Evolutionary conservation across 176 grass and related monocot genomes (phyloP), one percentile per base, ranked within the genome.

Genomic region (Carex pumila): DNA sequence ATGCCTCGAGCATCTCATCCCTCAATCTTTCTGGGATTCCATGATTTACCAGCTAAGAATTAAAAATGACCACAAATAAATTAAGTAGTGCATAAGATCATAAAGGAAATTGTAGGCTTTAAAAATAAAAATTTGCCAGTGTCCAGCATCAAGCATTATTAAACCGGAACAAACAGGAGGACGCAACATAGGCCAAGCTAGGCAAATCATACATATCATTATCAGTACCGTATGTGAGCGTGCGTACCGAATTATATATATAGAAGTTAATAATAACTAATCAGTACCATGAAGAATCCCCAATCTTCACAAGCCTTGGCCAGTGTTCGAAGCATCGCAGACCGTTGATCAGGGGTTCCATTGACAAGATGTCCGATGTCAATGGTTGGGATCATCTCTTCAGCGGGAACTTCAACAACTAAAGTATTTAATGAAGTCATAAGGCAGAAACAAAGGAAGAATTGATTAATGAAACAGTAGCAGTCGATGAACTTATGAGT

Each of bases 281-380:
- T 73, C 43, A 81, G 32, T 89, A 94, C 90, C 94, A 94, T 92
- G 86, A 97, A 97, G 56, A 92, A 94, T 65, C 91, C 91, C 90
- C 94, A 92, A 36, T 94, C 90, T 73, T 90, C 31, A 64, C 91
- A 97, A 12, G 86, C 91, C 79, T 7, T 78, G 78, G 88, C 90
- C 15, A 97, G 82, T 29, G 63, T 55, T 14, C 21, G 83, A 60
- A 92, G 49, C 22, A 85, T 79, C 25, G 7, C 61, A 5, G 85
- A 77, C 79, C 91, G 86, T 36, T 85, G 45, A 4, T 86, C 61
- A 6, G 88, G 55, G 0, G 29, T 17, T 79, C 91, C 91, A 34
- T 90, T 76, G 66, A 84, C 2, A 39, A 94, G 88, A 65, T 86
- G 54, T 56, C 14, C 69, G 45, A 90, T 62, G 68, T 97, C 91